These are phyloP conservation scores for Metschnikowia cubensis DNA, from an alignment of 805 yeast species.

Conservation along the genomic window DNA sequence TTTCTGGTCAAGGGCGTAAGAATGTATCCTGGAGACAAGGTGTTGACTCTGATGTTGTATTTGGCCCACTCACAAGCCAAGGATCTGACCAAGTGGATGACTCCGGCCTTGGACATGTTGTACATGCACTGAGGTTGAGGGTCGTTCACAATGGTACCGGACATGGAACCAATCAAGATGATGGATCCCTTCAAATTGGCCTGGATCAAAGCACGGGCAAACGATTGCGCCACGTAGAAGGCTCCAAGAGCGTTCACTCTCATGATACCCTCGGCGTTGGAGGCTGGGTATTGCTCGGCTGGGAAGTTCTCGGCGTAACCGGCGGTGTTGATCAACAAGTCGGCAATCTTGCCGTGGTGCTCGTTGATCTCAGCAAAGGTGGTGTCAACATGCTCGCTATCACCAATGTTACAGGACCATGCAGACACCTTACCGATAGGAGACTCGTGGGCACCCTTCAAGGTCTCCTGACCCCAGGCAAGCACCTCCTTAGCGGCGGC, in stretches of 20 bases:
- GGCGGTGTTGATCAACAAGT: slow-evolving; percentile 72
- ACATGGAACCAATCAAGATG: slow-evolving; percentile 74
- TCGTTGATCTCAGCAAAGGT: slow-evolving; percentile 50
- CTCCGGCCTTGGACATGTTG: slow-evolving; percentile 86
- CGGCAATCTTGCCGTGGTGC: slow-evolving; percentile 59
- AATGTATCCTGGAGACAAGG: slow-evolving; percentile 78
- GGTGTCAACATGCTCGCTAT: slow-evolving; percentile 53
- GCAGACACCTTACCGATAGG: slow-evolving; percentile 47
- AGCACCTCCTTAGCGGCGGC: slow-evolving; percentile 48
- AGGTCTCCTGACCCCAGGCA: slow-evolving; percentile 44
- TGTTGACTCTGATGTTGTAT: slow-evolving; percentile 70
- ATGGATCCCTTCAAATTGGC: slow-evolving; percentile 56
- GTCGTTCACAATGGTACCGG: slow-evolving; percentile 71
- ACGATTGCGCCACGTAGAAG: slow-evolving; percentile 66
- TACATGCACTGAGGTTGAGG: slow-evolving; percentile 79
- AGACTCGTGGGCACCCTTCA: slow-evolving; percentile 32
- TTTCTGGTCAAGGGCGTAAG: slow-evolving; percentile 74
- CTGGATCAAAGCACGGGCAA: slow-evolving; percentile 63
- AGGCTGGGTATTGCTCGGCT: slow-evolving; percentile 72
- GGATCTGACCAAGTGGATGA: slow-evolving; percentile 71
- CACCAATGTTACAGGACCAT: slow-evolving; percentile 74
- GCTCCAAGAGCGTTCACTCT: slow-evolving; percentile 74
- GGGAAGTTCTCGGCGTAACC: slow-evolving; percentile 80
- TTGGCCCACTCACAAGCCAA: slow-evolving; percentile 82
- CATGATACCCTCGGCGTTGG: slow-evolving; percentile 62